A percentile compares a stretch with the other conserved stretches of the same genome.
Evolutionary conservation across 306 rosid genomes (phyloP).

Genomic region (Begonia loranthoides): DNA sequence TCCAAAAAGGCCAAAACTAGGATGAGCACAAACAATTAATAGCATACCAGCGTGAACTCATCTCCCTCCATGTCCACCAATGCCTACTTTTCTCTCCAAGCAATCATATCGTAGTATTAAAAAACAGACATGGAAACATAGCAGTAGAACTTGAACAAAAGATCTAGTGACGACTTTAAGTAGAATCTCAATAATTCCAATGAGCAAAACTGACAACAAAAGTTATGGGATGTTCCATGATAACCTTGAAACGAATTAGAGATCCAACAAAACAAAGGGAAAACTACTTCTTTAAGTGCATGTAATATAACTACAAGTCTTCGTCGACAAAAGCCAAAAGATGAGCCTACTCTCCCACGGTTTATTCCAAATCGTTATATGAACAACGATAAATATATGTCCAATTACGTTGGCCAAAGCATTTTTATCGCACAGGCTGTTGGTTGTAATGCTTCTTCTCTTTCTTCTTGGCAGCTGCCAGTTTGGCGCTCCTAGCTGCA

Average conservation of each 20-base stretch:
- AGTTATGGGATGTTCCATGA: slow-evolving; percentile 20
- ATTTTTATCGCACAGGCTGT: slow-evolving; percentile 71
- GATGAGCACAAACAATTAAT: too few species aligned
- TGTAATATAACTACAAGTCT: slow-evolving; percentile 27
- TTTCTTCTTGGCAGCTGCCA: slow-evolving; percentile 86
- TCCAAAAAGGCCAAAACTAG: too few species aligned
- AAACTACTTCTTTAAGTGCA: slow-evolving; percentile 30
- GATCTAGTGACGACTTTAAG: slow-evolving; percentile 3
- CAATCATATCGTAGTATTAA: too few species aligned
- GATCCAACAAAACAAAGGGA: slow-evolving; percentile 17
- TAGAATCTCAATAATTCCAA: slow-evolving; percentile 13
- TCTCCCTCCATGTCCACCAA: too few species aligned
- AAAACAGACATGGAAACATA: too few species aligned
- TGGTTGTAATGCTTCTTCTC: slow-evolving; percentile 94
- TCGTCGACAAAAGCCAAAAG: slow-evolving; percentile 16
- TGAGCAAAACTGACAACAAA: slow-evolving; percentile 21
- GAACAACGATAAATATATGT: slow-evolving; percentile 49
- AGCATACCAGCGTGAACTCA: too few species aligned
- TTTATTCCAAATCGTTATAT: slow-evolving; percentile 49
- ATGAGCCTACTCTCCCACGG: slow-evolving; percentile 18
- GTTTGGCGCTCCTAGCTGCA: slow-evolving; percentile 71
- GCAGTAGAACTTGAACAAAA: too few species aligned
- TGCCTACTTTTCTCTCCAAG: too few species aligned
- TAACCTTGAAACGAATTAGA: slow-evolving; percentile 21
- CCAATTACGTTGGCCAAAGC: slow-evolving; percentile 21